These are phyloP conservation scores for Globisporangium rhizosaccharum DNA, from an alignment of 352 stramenopile species.

Conservation along the genomic window DNA sequence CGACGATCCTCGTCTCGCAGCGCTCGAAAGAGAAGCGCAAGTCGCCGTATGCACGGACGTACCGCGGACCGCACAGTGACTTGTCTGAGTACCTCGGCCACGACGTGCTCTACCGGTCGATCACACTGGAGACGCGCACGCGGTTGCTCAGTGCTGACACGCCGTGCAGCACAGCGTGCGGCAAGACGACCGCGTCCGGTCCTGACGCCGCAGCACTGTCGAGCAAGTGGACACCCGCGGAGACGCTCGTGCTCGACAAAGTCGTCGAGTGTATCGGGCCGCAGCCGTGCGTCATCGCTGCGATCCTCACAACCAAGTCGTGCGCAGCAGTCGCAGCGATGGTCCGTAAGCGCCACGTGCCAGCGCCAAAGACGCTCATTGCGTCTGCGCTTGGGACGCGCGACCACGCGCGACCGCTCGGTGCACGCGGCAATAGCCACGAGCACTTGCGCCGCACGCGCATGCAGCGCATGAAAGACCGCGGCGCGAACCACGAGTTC, in stretches of 20 bases:
- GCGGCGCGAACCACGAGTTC: constrained; percentile 70
- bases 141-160: constrained; percentile 18
- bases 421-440: constrained; percentile 48
- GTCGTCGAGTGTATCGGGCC: constrained; percentile 27
- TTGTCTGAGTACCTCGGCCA: constrained; percentile 55
- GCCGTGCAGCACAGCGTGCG: constrained; percentile 24
- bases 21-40: constrained; percentile 31
- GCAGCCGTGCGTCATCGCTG: constrained; percentile 36
- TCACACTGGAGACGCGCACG: constrained; percentile 27
- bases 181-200: constrained; percentile 4
- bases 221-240: constrained; percentile 27
- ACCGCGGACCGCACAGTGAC: constrained; percentile 24
- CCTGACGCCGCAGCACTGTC: background rate
- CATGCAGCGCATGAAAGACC: constrained; percentile 77
- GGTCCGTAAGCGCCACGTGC: background rate
- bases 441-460: constrained; percentile 69
- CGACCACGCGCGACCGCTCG: constrained; percentile 23
- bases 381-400: background rate
- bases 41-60: constrained; percentile 18
- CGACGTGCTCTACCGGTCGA: constrained; percentile 35
- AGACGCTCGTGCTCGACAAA: constrained; percentile 41
- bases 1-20: constrained; percentile 24
- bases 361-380: constrained; percentile 3
- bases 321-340: constrained; percentile 34
- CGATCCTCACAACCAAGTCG: constrained; percentile 32